Base-by-base conservation (phyloP, 2,329 filamentous ascomycete species). In the Cordyceps farinosa region DNA sequence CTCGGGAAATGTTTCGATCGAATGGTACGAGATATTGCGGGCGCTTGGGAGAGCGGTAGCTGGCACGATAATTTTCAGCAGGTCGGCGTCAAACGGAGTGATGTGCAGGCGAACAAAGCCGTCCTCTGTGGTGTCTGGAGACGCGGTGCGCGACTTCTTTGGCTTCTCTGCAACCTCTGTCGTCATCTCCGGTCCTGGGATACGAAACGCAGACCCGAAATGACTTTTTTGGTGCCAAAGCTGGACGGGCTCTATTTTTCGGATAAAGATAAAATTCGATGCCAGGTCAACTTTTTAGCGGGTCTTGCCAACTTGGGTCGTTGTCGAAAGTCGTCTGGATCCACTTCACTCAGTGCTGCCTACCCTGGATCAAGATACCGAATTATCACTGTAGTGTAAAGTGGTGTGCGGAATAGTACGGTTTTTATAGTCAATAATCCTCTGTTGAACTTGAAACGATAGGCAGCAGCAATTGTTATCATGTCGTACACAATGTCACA, bases 11-110 rank as follows among this genome's bases (percentile, higher is more conserved):
- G 93, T 93, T 72, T 92, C 85, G 68, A 97, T 78, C 5, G 82
- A 81, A 76, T 98, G 94, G 77, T 89, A 97, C n/a, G 93, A 97
- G 59, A 97, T 85, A 72, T 92, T 91, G 65, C 87, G 86, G 27
- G 91, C 91, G 52, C 80, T 79, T 15, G 86, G 81, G 42, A 87
- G 84, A 15, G 91, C 72, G 1, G 88, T 84, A 1, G 88, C 80
- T 29, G 91, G 87, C 54, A 99, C 76, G 65, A 96, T 85, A 55
- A 89, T 81, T 62, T 85, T 83, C 63, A 95, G 80, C 22, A 98
- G 84, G 8, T 89, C 85, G 45, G 89, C 80, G 70, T 88, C 92
- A 69, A 99, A 84, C 54, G 95, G 95, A 17, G 91, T 89, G 70
- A 99, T 95, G 77, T 99, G 92, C 60, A 99, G 84, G 54, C 77